Evolutionary conservation across 106 monocot genomes (phyloP), one percentile per base, ranked within the genome.

Genomic region (Hemerocallis citrina): DNA sequence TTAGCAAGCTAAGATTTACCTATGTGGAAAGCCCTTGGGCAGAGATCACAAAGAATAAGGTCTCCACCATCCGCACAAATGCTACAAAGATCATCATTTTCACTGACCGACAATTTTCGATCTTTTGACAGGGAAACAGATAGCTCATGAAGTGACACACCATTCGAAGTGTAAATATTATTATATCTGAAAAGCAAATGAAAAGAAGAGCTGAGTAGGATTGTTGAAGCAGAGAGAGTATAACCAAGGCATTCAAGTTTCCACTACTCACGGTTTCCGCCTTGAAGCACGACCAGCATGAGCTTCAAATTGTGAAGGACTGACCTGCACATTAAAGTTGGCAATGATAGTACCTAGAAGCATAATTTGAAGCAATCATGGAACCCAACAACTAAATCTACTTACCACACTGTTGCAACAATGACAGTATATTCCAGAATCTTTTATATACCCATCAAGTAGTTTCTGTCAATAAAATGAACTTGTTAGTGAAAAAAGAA

Each of bases 241-340:
- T 37, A 44, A 41, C 29, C n/a, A 66, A 41, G 12, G 13, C 29
- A 36, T 19, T 16, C 23, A 55, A 68, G 19, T 34, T 35, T 29
- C 7, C 36, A 48, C 55, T 34, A 72, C 88, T 77, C 52, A 99
- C 92, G 98, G 98, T 80, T 99, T 99, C 32, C 82, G 81, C 4
- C 98, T 61, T 63, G 81, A 61, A 48, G 92, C 74, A 49, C 73
- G 85, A 55, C 98, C 98, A 67, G 98, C 98, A 85, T 99, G 98
- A 73, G 98, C 85, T 83, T 99, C 98, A 83, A 99, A 99, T 34
- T 81, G 84, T 14, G 98, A 99, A 44, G 98, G 98, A 61, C 92
- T 99, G 23, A 95, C 74, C 95, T 95, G 75, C 19, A 54, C 37
- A 66, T 73, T 13, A 22, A 58, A 33, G 36, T 68, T 44, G 51